Evolutionary conservation across 148 eudicot genomes (phyloP), one percentile per base, ranked within the genome.

Genomic region (Cornus suecica): DNA sequence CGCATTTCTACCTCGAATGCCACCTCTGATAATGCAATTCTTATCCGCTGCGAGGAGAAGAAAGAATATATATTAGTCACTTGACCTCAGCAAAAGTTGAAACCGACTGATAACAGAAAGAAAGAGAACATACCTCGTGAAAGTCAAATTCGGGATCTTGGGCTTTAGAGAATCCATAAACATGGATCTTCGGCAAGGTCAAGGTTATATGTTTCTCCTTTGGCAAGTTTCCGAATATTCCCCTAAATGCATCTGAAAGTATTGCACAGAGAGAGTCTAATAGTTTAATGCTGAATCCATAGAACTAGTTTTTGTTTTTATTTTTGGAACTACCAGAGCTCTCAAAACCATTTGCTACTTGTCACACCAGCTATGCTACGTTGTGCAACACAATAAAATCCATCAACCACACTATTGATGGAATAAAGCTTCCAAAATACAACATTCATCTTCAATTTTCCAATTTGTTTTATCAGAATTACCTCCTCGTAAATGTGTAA

Each of bases 141-240:
- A 94, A 90, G 65, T 92, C 96, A 24, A 89, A 94, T 70, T 94
- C 99, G 18, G 99, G 99, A 84, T 94, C 99, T 75, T 83, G 86
- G 37, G 94, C 94, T 84, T 83, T 94, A 70, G 99, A 94, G 79
- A 92, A 94, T 45, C 99, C 99, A 72, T 92, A 94, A 30, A 94
- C 87, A 80, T 94, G 94, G 76, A 94, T 90, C 79, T 37, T 86
- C 26, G 99, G 99, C 72, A 87, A 78, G 72, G 76, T 81, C 70
- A 87, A 78, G 72, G 76, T 81, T 51, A 79, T 41, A n/a, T 56
- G 77, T 79, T 76, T 82, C 72, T 78, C 82, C 13, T 26, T 79
- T n/a, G 72, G 60, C 68, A 25, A 78, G 54, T 77, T 68, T 42
- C 81, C 74, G 75, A 90, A 92, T 83, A 92, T 83, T 51, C 98